Base-by-base conservation (phyloP, 805 yeast species). In the Kuraishia molischiana region DNA sequence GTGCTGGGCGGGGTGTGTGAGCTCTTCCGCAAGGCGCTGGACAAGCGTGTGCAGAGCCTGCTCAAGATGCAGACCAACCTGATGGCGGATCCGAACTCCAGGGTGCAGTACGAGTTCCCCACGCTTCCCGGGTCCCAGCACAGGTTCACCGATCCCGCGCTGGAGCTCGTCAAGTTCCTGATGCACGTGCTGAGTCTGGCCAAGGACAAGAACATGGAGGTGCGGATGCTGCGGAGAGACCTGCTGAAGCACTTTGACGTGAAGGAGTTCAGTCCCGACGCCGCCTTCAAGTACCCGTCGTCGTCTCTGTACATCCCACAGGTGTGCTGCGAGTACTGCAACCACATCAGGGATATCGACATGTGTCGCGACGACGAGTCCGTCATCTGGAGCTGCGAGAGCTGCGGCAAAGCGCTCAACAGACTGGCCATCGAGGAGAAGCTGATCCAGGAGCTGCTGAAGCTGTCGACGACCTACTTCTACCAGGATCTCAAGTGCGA, bases 401-500 rank as follows among this genome's bases (percentile, higher is more conserved):
- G 70, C 18, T 92, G 99, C 53, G 69, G 64, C 30, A 72, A 66
- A 41, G 65, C 71, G 2, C 78, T 79, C 53, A 79, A 82, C 48
- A 73, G 76, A 44, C 72, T 82, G 3, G 68, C 77, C 1, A 51
- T 92, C 19, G 97, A 94, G 52, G 97, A 92, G 52, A 70, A 70
- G 32, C 62, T 94, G 37, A 76, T 92, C 15, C 74, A 74, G 17
- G 79, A 80, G 46, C 65, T 83, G 34, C 66, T 72, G 47, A 64
- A 70, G 42, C 50, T 69, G 19, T 42, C 84, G 1, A 67, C 79
- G n/a, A 60, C 66, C 37, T 92, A 72, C 56, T 74, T 75, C 53
- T 63, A 72, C 18, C 99, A 92, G 58, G 97, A 90, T 56, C 63
- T 83, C 48, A 74, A 72, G 47, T 92, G 99, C 57, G 52, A 62